phyloP scores from a whole-genome alignment of 768 basidiomycete genomes.

The Coprinellus micaceus region DNA sequence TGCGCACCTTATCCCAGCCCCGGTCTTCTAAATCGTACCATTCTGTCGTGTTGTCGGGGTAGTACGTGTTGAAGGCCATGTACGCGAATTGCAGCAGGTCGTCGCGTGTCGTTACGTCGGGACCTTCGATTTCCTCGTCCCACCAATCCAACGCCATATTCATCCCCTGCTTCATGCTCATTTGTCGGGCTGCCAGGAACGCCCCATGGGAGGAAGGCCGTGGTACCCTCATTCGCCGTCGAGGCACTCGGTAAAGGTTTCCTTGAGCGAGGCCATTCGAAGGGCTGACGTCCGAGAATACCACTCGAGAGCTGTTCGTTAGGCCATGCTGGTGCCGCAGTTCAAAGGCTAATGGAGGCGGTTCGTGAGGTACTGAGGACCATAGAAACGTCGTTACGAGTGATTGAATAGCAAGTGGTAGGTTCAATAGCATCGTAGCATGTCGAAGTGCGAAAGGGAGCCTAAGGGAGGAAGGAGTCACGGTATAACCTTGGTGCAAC shows the following conservation, averaged over 20 bases:
- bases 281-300: slow-evolving; percentile 53
- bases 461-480: not conserved
- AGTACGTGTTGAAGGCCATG: slow-evolving; percentile 88
- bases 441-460: not conserved
- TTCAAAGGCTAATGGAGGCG: slow-evolving; percentile 45
- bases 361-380: slow-evolving; percentile 26
- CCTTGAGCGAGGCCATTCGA: slow-evolving; percentile 20
- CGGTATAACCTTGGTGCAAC: not conserved
- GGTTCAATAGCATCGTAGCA: slow-evolving; percentile 26
- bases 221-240: slow-evolving; percentile 36
- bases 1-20: slow-evolving; percentile 55
- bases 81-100: slow-evolving; percentile 77
- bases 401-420: slow-evolving; percentile 41
- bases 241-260: slow-evolving; percentile 40
- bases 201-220: slow-evolving; percentile 44
- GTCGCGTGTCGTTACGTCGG: slow-evolving; percentile 68
- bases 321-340: slow-evolving; percentile 65
- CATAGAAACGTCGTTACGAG: slow-evolving; percentile 42
- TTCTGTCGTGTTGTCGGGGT: slow-evolving; percentile 39
- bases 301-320: slow-evolving; percentile 47
- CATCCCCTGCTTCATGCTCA: slow-evolving; percentile 31
- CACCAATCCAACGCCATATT: slow-evolving; percentile 55
- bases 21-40: slow-evolving; percentile 72
- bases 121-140: slow-evolving; percentile 57
- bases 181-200: slow-evolving; percentile 32